A percentile compares a stretch with the other conserved stretches of the same genome.
phyloP scores from a whole-genome alignment of 2,329 filamentous ascomycete genomes.

The Dendrostoma leiphaemia region DNA sequence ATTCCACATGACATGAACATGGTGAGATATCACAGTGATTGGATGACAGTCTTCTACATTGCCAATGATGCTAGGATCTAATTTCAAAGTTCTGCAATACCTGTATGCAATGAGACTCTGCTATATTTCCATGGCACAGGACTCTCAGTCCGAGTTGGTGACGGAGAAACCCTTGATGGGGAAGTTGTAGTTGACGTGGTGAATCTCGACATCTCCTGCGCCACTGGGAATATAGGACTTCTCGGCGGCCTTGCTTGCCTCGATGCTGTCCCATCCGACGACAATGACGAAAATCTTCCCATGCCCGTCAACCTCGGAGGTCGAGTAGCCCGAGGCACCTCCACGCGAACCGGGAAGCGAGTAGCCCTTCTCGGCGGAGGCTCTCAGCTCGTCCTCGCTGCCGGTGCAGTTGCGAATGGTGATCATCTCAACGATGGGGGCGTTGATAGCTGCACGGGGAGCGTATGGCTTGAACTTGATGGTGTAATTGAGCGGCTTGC shows the following conservation, averaged over 20 bases:
- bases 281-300: constrained; percentile 25
- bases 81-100: no score
- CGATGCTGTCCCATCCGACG: constrained; percentile 25
- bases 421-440: constrained; percentile 35
- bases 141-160: constrained; percentile 9
- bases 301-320: constrained; percentile 18
- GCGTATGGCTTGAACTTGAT: constrained; percentile 27
- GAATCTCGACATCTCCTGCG: constrained; percentile 19
- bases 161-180: constrained; percentile 27
- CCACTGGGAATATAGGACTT: constrained; percentile 18
- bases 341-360: constrained; percentile 25
- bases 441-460: constrained; percentile 27
- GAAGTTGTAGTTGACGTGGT: constrained; percentile 28
- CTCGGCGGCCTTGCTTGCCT: constrained; percentile 23
- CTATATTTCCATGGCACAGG: no score
- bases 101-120: no score
- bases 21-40: no score
- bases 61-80: no score
- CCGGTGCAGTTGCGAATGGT: constrained; percentile 40
- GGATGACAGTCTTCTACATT: no score
- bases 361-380: constrained; percentile 21
- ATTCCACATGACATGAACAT: no score
- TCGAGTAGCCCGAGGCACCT: constrained; percentile 23
- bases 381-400: constrained; percentile 31
- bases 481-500: constrained; percentile 22